These are phyloP conservation scores for Xylariaceae sp. DNA, from an alignment of 2,329 filamentous ascomycete species.

Conservation along the genomic window DNA sequence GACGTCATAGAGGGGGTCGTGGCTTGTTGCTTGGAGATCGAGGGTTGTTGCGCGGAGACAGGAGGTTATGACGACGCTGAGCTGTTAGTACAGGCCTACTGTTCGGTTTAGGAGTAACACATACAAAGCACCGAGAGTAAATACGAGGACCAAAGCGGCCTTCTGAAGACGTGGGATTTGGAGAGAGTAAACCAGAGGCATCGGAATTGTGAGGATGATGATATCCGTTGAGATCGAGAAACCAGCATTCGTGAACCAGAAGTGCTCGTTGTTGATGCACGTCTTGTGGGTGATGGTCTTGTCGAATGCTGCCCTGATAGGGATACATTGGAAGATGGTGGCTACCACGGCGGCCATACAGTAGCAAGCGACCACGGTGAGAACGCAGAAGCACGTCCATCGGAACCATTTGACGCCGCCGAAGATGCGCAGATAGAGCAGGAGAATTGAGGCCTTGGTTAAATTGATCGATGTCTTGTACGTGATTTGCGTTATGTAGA, in stretches of 20 bases:
- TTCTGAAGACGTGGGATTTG: slow-evolving; percentile 37
- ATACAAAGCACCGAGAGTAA: slow-evolving; percentile 39
- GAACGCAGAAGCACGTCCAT: slow-evolving; percentile 25
- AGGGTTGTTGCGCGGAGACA: slow-evolving; percentile 38
- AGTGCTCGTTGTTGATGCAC: slow-evolving; percentile 36
- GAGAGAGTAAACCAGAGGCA: slow-evolving; percentile 37
- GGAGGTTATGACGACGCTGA: slow-evolving; percentile 30
- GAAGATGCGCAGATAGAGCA: slow-evolving; percentile 34
- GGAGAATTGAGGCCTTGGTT: slow-evolving; percentile 32
- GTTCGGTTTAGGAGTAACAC: slow-evolving; percentile 12
- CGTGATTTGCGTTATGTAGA: slow-evolving; percentile 32
- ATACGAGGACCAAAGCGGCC: slow-evolving; percentile 36
- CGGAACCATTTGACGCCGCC: slow-evolving; percentile 29
- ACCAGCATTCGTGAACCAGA: slow-evolving; percentile 40
- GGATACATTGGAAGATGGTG: slow-evolving; percentile 33
- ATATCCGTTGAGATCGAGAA: slow-evolving; percentile 40
- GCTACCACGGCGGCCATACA: slow-evolving; percentile 27
- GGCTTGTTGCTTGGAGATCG: slow-evolving; percentile 29
- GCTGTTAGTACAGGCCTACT: background rate
- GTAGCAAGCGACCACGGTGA: slow-evolving; percentile 25
- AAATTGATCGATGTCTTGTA: slow-evolving; percentile 34
- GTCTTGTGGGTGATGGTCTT: slow-evolving; percentile 21
- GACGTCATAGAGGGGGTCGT: slow-evolving; percentile 31
- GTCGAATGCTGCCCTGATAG: slow-evolving; percentile 30
- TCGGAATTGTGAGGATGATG: slow-evolving; percentile 37